Evolutionary conservation across 306 rosid genomes (phyloP).

Genomic region (Vigna angularis): DNA sequence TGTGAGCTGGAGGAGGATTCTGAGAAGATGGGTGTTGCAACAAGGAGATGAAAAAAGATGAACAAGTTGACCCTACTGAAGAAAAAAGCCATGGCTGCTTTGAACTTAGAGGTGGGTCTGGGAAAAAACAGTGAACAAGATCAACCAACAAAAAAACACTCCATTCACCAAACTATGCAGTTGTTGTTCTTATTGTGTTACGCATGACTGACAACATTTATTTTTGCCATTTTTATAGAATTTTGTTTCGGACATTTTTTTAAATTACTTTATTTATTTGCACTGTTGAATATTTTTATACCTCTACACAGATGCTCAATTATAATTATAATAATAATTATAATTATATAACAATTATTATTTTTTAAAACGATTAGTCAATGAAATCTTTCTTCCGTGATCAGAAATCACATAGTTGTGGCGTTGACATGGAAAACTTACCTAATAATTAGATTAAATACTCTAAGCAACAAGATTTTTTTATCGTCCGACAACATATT

Average conservation of each 20-base stretch:
- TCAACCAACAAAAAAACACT: conserved; percentile 22
- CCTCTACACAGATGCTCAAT: too few species aligned
- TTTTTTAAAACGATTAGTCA: too few species aligned
- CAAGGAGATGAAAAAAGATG: conserved; percentile 13
- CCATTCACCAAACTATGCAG: not conserved
- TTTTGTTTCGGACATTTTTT: not conserved
- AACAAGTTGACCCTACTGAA: conserved; percentile 43
- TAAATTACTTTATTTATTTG: not conserved
- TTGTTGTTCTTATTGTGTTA: not conserved
- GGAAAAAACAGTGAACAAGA: conserved; percentile 19
- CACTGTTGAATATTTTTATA: not conserved
- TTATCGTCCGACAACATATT: too few species aligned
- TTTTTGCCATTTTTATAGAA: not conserved
- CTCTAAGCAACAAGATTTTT: too few species aligned
- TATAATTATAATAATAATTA: too few species aligned
- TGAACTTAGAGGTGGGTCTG: conserved; percentile 15
- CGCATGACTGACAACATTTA: not conserved
- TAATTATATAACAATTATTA: too few species aligned
- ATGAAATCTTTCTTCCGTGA: too few species aligned
- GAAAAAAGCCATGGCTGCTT: conserved; percentile 47
- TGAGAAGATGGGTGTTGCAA: conserved; percentile 45
- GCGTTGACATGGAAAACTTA: too few species aligned
- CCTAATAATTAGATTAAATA: too few species aligned
- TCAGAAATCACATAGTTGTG: too few species aligned
- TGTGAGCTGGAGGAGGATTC: conserved; percentile 44